A percentile compares a stretch with the other conserved stretches of the same genome.
Evolutionary conservation across 108 stramenopile species (phyloP).

Genomic region (Fragilariopsis cylindrus): DNA sequence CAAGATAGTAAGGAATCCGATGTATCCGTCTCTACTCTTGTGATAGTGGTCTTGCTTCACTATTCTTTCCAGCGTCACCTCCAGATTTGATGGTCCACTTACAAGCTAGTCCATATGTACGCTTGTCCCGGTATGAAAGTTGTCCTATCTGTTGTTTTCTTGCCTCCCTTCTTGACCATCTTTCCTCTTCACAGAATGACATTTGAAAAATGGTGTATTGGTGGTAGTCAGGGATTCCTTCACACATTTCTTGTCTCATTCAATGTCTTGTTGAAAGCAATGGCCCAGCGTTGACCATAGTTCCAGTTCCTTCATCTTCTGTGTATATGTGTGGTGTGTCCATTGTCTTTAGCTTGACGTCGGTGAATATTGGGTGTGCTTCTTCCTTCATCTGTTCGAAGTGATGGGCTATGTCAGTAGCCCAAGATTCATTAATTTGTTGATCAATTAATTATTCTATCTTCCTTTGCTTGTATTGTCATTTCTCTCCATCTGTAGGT

Average conservation of each 20-base stretch:
- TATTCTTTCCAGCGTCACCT: background rate
- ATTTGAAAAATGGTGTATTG: background rate
- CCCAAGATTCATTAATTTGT: no score
- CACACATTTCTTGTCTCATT: background rate
- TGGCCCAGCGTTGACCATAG: constrained; percentile 1
- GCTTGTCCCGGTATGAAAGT: background rate
- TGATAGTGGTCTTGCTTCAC: background rate
- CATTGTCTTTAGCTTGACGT: no score
- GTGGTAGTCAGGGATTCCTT: background rate
- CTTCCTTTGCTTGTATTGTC: no score
- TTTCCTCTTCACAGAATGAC: background rate
- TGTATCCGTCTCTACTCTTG: background rate
- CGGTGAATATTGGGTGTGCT: no score
- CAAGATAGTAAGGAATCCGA: constrained; percentile 1
- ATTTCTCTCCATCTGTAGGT: no score
- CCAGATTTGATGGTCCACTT: background rate
- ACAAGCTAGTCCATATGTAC: background rate
- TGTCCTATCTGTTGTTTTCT: background rate
- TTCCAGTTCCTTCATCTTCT: background rate
- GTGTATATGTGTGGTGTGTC: no score
- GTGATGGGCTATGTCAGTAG: no score
- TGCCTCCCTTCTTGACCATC: background rate
- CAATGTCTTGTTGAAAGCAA: background rate
- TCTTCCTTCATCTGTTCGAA: no score
- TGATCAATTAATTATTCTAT: no score